Percentiles rank a stretch among this genome's conserved stretches.
phyloP scores from a whole-genome alignment of 176 grass and related monocot genomes.

The Thinopyrum elongatum region DNA sequence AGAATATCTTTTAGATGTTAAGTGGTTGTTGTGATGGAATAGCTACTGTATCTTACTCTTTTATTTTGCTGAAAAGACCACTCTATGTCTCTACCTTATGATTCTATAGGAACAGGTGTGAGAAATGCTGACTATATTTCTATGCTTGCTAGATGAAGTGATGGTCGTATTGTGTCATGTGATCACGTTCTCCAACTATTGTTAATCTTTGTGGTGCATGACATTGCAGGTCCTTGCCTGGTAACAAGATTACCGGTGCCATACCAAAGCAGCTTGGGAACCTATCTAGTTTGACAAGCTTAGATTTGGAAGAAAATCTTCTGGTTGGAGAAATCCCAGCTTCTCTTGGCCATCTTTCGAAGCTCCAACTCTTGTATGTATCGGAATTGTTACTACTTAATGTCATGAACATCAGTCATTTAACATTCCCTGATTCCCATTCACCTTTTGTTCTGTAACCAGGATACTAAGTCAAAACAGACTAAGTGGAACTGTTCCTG shows the following conservation, averaged over 20 bases:
- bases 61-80: neutral
- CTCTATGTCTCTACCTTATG: neutral
- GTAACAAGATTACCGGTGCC: conserved; percentile 72
- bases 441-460: conserved; percentile 19
- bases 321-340: conserved; percentile 75
- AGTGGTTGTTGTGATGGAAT: conserved; percentile 1
- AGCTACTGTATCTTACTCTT: conserved; percentile 1
- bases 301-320: conserved; percentile 75
- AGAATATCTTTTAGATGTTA: neutral
- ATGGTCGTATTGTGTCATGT: neutral
- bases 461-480: conserved; percentile 92
- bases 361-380: conserved; percentile 76
- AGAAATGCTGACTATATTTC: neutral
- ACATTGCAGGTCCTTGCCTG: conserved; percentile 61
- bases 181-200: neutral
- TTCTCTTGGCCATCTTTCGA: conserved; percentile 74
- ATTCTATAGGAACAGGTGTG: neutral
- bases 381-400: conserved; percentile 12
- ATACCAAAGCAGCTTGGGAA: conserved; percentile 80
- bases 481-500: conserved; percentile 72
- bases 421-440: neutral
- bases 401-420: conserved; percentile 11
- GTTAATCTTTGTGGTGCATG: conserved; percentile 11
- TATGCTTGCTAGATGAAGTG: conserved; percentile 17
- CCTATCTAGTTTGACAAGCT: conserved; percentile 67